Evolutionary conservation across 2,329 filamentous ascomycete species (phyloP).

Genomic region (Aspergillus unguis): DNA sequence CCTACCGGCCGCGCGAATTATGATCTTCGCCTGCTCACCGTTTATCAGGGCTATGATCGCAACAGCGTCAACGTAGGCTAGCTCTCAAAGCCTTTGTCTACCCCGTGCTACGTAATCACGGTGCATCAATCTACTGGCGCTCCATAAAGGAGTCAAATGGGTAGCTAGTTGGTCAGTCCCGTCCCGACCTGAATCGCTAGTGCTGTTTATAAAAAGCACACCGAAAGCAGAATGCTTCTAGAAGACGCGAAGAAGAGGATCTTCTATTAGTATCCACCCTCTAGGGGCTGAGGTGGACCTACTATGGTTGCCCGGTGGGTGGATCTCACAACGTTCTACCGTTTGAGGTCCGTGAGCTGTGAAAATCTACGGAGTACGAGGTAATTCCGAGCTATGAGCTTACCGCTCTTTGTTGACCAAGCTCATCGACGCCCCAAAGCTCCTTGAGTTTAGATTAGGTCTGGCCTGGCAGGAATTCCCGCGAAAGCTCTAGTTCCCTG

Average conservation of each 20-base stretch:
- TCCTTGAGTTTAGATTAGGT: too few relatives aligned
- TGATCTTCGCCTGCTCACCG: background rate
- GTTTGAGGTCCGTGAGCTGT: too few relatives aligned
- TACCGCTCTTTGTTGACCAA: too few relatives aligned
- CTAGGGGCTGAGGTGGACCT: background rate
- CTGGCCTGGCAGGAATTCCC: too few relatives aligned
- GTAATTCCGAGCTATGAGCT: too few relatives aligned
- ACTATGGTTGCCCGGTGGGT: background rate
- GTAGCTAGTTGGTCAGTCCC: too few relatives aligned
- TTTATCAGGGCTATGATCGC: background rate
- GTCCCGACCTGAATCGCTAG: background rate
- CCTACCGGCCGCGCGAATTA: background rate
- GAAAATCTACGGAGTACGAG: too few relatives aligned
- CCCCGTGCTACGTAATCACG: background rate
- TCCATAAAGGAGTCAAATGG: too few relatives aligned
- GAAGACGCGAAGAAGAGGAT: constrained; percentile 20
- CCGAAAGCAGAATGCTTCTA: constrained; percentile 18
- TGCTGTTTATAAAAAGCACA: background rate
- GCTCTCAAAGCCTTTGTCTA: background rate
- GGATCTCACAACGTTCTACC: background rate
- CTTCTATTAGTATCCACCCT: background rate
- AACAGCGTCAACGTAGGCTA: background rate
- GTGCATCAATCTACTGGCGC: background rate
- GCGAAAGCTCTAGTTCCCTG: too few relatives aligned
- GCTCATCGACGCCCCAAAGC: too few relatives aligned